Evolutionary conservation across 768 basidiomycete genomes (phyloP).

Genomic region (Kwoniella sp.): DNA sequence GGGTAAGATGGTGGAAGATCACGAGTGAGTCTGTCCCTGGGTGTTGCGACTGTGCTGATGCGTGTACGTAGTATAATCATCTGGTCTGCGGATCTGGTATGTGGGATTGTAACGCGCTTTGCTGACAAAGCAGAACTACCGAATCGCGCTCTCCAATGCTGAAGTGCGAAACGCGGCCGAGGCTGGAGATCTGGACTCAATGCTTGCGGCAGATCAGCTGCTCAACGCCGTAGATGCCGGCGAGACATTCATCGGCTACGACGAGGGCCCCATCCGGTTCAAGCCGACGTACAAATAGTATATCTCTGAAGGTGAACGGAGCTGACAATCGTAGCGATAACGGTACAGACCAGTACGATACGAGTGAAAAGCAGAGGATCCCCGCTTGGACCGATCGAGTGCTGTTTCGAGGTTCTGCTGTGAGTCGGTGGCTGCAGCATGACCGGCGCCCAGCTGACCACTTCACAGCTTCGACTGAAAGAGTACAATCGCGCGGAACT

Average conservation of each 20-base stretch:
- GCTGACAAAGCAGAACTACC: conserved; percentile 62
- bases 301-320: conserved; percentile 51
- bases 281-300: conserved; percentile 84
- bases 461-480: conserved; percentile 59
- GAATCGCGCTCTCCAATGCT: conserved; percentile 79
- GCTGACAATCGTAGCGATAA: conserved; percentile 46
- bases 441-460: no score
- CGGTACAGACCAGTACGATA: conserved; percentile 76
- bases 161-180: conserved; percentile 66
- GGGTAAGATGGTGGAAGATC: conserved; percentile 80
- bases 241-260: conserved; percentile 74
- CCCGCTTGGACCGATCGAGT: conserved; percentile 99
- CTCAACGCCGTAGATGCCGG: conserved; percentile 65
- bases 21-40: conserved; percentile 66
- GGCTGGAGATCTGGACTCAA: conserved; percentile 63
- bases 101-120: not conserved
- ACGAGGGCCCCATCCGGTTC: conserved; percentile 87
- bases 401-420: conserved; percentile 66
- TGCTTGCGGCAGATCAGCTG: conserved; percentile 82
- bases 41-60: not conserved
- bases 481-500: conserved; percentile 82
- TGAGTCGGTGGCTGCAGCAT: conserved; percentile 22
- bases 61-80: conserved; percentile 67
- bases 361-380: conserved; percentile 90
- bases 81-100: conserved; percentile 79